Base-by-base conservation (phyloP, 805 yeast genomes). In the Sugiyamaella chiloensis region DNA sequence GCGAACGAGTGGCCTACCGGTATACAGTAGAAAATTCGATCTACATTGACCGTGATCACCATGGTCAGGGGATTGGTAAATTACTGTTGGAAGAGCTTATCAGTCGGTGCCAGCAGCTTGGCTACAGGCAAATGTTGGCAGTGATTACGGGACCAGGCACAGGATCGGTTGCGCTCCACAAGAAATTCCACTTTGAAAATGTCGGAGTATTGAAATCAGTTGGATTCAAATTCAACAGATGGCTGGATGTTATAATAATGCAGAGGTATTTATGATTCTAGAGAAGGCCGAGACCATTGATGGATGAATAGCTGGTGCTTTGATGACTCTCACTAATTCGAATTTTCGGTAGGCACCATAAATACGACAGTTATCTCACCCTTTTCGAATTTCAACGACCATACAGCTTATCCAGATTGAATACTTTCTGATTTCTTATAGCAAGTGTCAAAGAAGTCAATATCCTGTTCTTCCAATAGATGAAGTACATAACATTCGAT, bases 1-100 rank as follows among this genome's bases (percentile, higher is more conserved):
- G 48, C 8, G 24, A 42, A 6, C 42, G 48, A 5, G 17, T 17
- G 4, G 48, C 48, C 11, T 44, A 30, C 37, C 9, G 9, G 5
- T 16, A 17, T 5, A 44, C 48, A 4, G 35, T 44, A 6, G 48
- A 44, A 20, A 16, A 36, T 16, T 36, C 48, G 5, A 24, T 44
- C 16, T 44, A 44, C 34, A 20, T 44, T 6, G 26, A 36, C 8
- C 9, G 16, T n/a, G 35, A 16, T 8, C 26, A 23, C 27, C 12
- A 8, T 9, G 43, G 48, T 4, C 11, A 44, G 37, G 37, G 43
- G 9, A 20, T 44, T 7, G 48, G 48, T n/a, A 20, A 16, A 23
- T 9, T 16, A 12, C 48, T 44, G 21, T 20, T 44, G 11, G 31
- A 20, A n/a, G 17, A n/a, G 4, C 14, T 27, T 20, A 26, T 44